Base-by-base conservation (phyloP, 2,329 filamentous ascomycete genomes). In the Calonectria ilicicola region DNA sequence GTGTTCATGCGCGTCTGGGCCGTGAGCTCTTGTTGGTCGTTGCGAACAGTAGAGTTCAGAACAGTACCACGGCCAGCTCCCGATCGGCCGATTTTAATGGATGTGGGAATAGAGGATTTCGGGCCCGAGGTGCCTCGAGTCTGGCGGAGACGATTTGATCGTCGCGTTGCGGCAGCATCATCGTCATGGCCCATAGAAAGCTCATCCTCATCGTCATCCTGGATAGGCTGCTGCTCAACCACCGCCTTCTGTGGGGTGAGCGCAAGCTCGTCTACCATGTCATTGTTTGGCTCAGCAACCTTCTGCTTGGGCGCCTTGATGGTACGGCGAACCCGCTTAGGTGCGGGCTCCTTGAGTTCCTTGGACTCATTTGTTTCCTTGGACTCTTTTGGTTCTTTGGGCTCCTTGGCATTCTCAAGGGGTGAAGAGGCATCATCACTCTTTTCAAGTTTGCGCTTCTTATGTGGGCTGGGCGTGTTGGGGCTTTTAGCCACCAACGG, bases 1-100 rank as follows among this genome's bases (percentile, higher is more conserved):
- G 83, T 85, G 72, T 85, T 85, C 64, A 73, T 68, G 26, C 81
- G 80, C 8, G 83, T 85, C 75, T 82, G 81, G 38, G 80, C 76
- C 4, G 76, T 80, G 63, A 83, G 69, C 46, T 84, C 81, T 49
- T 83, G 81, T 58, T 83, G 81, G 51, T 81, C 79, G 47, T 72
- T 81, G 23, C 80, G 80, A 29, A 80, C 77, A 29, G 66, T 77
- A 7, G 77, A 78, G 58, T 77, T 80, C 38, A 80, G 71, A 1
- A 76, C 67, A 15, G 70, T 56, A 14, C 74, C 76, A 12, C 79
- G 75, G 38, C 81, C 79, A 15, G 79, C 70, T 40, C 76, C 78
- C 21, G 80, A 73, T 46, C 79, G 77, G 58, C 67, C 72, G 58
- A 82, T 74, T 72, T 81, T 83, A 75, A 83, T 82, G 3, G 83